phyloP scores from a whole-genome alignment of 257 asterid species.

The Nicotiana sylvestris region DNA sequence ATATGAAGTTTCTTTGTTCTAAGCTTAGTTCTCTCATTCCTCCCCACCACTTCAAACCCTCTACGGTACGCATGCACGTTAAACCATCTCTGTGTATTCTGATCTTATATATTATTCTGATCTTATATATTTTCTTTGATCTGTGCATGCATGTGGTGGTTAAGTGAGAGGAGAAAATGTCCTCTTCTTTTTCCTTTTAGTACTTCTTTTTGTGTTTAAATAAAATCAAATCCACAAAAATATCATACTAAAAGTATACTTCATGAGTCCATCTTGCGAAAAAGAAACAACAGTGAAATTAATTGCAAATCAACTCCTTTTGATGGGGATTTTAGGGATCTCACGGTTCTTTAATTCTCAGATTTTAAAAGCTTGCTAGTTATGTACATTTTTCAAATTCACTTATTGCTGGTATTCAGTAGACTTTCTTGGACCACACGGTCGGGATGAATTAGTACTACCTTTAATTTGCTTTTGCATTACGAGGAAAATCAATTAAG shows the following conservation, averaged over 20 bases:
- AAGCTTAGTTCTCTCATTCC: conserved; percentile 25
- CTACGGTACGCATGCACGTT: conserved; percentile 7
- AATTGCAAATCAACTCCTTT: too few species aligned
- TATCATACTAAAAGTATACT: too few species aligned
- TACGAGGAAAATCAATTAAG: too few species aligned
- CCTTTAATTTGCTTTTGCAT: neutral
- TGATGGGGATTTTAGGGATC: too few species aligned
- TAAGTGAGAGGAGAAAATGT: neutral
- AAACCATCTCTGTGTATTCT: neutral
- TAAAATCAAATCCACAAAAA: too few species aligned
- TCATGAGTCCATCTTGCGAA: too few species aligned
- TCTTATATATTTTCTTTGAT: too few species aligned
- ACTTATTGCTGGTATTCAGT: neutral
- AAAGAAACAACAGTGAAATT: too few species aligned
- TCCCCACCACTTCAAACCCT: conserved; percentile 17
- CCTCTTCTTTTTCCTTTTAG: neutral
- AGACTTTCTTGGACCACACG: neutral
- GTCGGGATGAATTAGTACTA: too few species aligned
- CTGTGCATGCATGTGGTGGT: neutral
- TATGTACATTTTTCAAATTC: neutral
- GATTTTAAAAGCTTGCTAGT: neutral
- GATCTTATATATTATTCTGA: too few species aligned
- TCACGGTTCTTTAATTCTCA: too few species aligned
- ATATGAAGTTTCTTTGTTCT: conserved; percentile 19
- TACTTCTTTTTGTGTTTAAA: too few species aligned